A percentile compares a stretch with the other conserved stretches of the same genome.
Conservation (phyloP, 352 stramenopile genomes). For the Phytophthora sp. region DNA sequence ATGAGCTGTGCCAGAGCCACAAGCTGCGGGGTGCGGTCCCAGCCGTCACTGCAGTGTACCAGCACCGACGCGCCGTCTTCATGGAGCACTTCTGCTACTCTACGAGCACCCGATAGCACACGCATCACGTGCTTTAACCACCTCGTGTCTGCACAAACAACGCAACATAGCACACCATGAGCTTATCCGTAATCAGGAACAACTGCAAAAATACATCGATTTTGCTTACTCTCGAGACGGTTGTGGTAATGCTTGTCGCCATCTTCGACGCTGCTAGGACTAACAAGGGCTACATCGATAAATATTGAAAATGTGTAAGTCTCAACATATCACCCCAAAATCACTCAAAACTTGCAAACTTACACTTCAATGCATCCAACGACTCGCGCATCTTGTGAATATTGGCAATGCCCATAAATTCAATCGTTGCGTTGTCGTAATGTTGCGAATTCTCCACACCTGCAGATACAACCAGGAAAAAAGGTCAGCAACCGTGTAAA, state of each 20-base stretch:
- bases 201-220: no score
- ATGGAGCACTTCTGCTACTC: slow-evolving; percentile 83
- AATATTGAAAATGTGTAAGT: slow-evolving; percentile 13
- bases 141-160: slow-evolving; percentile 79
- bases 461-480: slow-evolving; percentile 27
- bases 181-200: not conserved
- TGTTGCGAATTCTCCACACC: slow-evolving; percentile 97
- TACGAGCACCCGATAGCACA: slow-evolving; percentile 70
- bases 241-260: slow-evolving; percentile 91
- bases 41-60: slow-evolving; percentile 89
- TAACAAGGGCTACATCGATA: slow-evolving; percentile 64
- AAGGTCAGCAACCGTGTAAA: not conserved
- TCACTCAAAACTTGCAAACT: slow-evolving; percentile 14
- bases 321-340: not conserved
- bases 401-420: slow-evolving; percentile 99
- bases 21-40: slow-evolving; percentile 88
- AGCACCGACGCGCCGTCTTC: slow-evolving; percentile 85
- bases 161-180: slow-evolving; percentile 7
- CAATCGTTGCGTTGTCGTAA: slow-evolving; percentile 95
- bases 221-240: slow-evolving; percentile 79
- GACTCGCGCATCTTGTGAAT: slow-evolving; percentile 99
- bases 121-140: slow-evolving; percentile 97
- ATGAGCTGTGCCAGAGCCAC: slow-evolving; percentile 84
- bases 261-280: slow-evolving; percentile 81
- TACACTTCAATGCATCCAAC: slow-evolving; percentile 87